Evolutionary conservation across 805 yeast species (phyloP).

Genomic region (Starmerella apicola): DNA sequence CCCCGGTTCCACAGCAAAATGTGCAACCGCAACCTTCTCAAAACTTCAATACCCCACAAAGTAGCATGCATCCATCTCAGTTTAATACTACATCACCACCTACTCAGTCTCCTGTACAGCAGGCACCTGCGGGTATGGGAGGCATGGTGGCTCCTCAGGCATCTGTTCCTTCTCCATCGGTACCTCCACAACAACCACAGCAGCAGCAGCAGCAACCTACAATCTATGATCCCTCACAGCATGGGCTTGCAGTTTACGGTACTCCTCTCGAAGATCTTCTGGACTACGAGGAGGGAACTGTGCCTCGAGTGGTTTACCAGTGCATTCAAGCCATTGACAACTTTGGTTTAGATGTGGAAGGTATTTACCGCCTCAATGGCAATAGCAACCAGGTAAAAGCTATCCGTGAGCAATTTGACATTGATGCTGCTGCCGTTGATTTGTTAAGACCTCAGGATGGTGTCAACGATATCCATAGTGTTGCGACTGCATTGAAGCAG

Average conservation of each 20-base stretch:
- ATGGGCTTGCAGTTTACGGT: slow-evolving; percentile 54
- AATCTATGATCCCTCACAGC: slow-evolving; percentile 22
- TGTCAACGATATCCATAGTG: slow-evolving; percentile 70
- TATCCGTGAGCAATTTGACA: slow-evolving; percentile 48
- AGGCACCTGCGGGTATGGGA: background rate
- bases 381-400: slow-evolving; percentile 62
- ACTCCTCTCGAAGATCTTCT: slow-evolving; percentile 66
- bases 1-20: background rate
- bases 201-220: background rate
- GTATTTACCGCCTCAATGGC: slow-evolving; percentile 80
- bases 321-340: slow-evolving; percentile 79
- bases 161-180: background rate
- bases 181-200: background rate
- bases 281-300: slow-evolving; percentile 76
- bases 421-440: slow-evolving; percentile 47
- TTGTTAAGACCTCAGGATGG: slow-evolving; percentile 45
- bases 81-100: background rate
- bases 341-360: slow-evolving; percentile 76
- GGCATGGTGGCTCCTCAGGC: background rate
- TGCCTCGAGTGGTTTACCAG: slow-evolving; percentile 78
- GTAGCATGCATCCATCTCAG: too few relatives aligned
- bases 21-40: background rate
- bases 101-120: background rate
- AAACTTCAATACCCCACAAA: background rate
- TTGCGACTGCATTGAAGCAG: slow-evolving; percentile 76